Percentiles rank a stretch among this genome's conserved stretches.
Evolutionary conservation across 306 rosid species (phyloP).

Genomic region (Geum urbanum): DNA sequence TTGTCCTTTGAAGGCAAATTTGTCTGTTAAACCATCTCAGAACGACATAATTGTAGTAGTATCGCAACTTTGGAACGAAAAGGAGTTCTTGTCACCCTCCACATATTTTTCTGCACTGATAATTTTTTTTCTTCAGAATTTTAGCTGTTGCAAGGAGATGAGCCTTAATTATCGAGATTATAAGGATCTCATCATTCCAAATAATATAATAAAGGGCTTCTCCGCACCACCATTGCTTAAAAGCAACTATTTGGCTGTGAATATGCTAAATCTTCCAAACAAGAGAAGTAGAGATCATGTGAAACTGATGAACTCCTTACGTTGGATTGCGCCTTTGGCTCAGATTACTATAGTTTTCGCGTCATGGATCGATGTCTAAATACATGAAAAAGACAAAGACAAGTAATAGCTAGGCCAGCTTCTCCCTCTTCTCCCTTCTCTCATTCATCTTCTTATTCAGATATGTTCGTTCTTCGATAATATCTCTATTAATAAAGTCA

Average conservation of each 20-base stretch:
- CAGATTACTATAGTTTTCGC: too few species aligned
- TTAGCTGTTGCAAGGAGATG: neutral
- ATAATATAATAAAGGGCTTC: neutral
- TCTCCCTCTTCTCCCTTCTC: too few species aligned
- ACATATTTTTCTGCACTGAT: neutral
- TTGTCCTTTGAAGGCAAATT: neutral
- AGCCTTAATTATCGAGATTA: neutral
- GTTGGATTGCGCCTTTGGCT: neutral
- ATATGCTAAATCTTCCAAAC: neutral
- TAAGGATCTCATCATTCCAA: neutral
- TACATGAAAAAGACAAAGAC: too few species aligned
- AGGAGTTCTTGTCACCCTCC: neutral
- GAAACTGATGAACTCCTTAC: neutral
- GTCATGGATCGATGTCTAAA: too few species aligned
- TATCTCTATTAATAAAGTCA: too few species aligned
- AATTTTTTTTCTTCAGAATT: neutral
- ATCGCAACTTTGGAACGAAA: neutral
- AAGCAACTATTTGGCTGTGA: neutral
- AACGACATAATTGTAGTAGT: neutral
- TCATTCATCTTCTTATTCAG: too few species aligned
- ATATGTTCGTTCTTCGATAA: too few species aligned
- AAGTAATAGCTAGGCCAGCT: too few species aligned
- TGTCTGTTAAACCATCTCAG: neutral
- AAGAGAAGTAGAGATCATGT: neutral
- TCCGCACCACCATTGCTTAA: neutral